These are phyloP conservation scores for Rhynchospora pubera DNA, from an alignment of 176 grass and related monocot species.

Conservation along the genomic window DNA sequence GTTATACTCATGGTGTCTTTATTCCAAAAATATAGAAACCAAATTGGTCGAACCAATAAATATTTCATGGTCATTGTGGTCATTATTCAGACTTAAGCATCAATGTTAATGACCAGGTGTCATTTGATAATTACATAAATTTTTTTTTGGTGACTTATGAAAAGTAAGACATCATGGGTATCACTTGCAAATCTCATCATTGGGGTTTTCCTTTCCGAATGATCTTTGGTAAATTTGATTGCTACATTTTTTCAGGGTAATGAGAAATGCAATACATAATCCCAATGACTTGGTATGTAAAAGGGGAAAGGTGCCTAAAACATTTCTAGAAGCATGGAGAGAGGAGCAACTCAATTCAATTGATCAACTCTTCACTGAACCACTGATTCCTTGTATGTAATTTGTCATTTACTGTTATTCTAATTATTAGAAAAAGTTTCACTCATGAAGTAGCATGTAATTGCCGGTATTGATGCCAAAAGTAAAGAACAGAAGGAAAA, in stretches of 20 bases:
- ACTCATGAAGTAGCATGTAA: not conserved
- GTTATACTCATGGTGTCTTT: not conserved
- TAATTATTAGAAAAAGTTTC: not conserved
- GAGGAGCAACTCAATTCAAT: constrained; percentile 31
- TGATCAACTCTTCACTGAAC: constrained; percentile 43
- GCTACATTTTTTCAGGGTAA: constrained; percentile 22
- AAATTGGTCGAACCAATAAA: not conserved
- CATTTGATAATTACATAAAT: not conserved
- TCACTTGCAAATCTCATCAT: not conserved
- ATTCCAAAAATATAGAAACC: not conserved
- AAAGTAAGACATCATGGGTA: not conserved
- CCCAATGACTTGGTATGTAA: constrained; percentile 37
- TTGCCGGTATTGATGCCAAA: not conserved
- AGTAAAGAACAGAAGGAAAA: not conserved
- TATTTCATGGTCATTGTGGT: not conserved
- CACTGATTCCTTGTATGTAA: constrained; percentile 51
- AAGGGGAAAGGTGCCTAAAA: constrained; percentile 55
- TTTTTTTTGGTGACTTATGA: not conserved
- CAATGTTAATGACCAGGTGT: not conserved
- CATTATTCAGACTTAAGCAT: not conserved
- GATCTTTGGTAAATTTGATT: not conserved
- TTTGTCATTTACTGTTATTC: not conserved
- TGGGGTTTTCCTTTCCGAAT: not conserved
- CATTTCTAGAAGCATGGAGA: constrained; percentile 60
- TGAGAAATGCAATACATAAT: constrained; percentile 43